Base-by-base conservation (phyloP, 1,284 basidiomycete genomes). In the Ustilago tritici region DNA sequence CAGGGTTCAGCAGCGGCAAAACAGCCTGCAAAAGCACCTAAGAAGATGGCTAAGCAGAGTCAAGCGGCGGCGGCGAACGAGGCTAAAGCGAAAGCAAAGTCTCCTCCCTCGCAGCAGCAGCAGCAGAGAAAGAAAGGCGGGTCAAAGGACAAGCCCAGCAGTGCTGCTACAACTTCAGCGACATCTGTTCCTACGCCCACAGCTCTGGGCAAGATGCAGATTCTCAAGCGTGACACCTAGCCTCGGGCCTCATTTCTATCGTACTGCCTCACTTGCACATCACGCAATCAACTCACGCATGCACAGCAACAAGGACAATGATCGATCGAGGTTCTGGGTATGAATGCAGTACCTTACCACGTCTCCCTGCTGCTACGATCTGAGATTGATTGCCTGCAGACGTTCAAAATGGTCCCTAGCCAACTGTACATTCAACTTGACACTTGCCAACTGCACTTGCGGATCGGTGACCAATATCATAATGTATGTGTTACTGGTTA, bases 401-500 rank as follows among this genome's bases (percentile, higher is more conserved):
- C 88, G 86, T 41, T 87, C 93, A 70, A 95, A 95, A 84, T 94
- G 94, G 61, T 89, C 89, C 41, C 93, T 89, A 9, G 93, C 93
- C 74, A 94, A 89, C 47, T 91, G 90, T 58, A 95, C 92, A 82
- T 95, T 95, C 84, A 95, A 88, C 85, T 91, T 92, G 74, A 95
- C 87, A 2, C 93, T 93, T 4, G 93, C 92, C 1, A 92, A 91
- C 88, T 95, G 92, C 81, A 96, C 92, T 82, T 91, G 90, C 0
- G 93, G 93, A 85, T 97, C 92, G 70, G 94, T 92, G 11, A 94
- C 92, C 40, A 99, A 90, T 67, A 96, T 90, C 83, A 99, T 89
- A 65, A 98, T 92, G 82, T 95, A 98, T 0, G 96, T 98, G 86
- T 96, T 98, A 80, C 91, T 90, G 14, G 96, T 98, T 88, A 99